Conservation (phyloP, 768 basidiomycete genomes). For the Cyathus striatus region DNA sequence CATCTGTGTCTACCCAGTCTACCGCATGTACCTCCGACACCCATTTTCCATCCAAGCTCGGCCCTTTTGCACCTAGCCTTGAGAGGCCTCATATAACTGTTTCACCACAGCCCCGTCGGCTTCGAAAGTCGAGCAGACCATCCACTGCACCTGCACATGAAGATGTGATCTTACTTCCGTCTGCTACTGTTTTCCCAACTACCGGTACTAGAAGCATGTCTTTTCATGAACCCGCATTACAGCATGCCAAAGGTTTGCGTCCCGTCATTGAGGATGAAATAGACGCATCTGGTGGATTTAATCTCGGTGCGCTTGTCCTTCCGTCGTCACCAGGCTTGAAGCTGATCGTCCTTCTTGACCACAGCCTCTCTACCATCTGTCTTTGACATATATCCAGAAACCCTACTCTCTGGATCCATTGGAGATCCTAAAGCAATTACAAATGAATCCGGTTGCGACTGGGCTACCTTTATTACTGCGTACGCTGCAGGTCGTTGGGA, state of each 20-base stretch:
- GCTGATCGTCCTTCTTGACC: not conserved
- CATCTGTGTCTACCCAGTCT: not conserved
- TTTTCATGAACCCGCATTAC: not conserved
- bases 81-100: constrained; percentile 1
- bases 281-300: constrained; percentile 6
- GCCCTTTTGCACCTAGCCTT: not conserved
- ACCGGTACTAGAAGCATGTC: not conserved
- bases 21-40: not conserved
- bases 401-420: not conserved
- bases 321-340: not conserved
- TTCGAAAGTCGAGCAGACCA: constrained; percentile 23
- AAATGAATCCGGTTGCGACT: constrained; percentile 40
- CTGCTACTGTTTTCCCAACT: constrained; percentile 17
- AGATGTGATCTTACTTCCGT: constrained; percentile 35
- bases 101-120: constrained; percentile 5
- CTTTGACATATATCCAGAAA: not conserved
- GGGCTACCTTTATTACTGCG: constrained; percentile 72
- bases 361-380: not conserved
- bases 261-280: constrained; percentile 17
- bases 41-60: not conserved
- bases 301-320: constrained; percentile 1
- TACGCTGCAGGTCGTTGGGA: constrained; percentile 81
- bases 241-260: no score
- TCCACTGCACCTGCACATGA: constrained; percentile 39
- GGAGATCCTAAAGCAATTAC: constrained; percentile 3